Conservation (phyloP, 73 alveolate genomes). For the Paramecium tetraurelia region DNA sequence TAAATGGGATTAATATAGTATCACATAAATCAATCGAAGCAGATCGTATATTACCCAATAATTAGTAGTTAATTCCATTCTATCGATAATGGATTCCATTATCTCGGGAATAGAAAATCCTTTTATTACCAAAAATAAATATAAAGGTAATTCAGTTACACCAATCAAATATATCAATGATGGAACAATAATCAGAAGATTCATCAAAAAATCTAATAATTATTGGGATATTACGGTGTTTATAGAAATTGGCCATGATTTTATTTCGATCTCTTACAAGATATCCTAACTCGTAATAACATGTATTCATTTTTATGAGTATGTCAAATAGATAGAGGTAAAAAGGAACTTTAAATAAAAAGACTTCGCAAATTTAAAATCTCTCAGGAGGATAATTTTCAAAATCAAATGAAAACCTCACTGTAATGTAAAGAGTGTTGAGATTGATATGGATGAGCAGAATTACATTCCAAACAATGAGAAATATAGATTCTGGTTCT, state of each 20-base stretch:
- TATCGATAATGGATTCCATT: background rate
- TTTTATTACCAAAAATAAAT: background rate
- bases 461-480: background rate
- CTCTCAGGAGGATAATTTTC: background rate
- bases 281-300: slow-evolving; percentile 26
- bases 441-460: background rate
- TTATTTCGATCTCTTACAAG: background rate
- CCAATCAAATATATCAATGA: background rate
- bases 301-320: background rate
- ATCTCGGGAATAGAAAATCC: background rate
- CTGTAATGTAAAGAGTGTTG: background rate
- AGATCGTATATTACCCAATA: background rate
- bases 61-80: slow-evolving; percentile 22
- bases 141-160: background rate
- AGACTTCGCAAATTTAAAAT: background rate
- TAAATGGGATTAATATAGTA: background rate
- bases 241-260: background rate
- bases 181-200: background rate
- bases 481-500: background rate
- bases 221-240: background rate
- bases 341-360: background rate
- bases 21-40: background rate
- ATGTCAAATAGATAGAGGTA: background rate
- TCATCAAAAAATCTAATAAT: background rate
- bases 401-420: slow-evolving; percentile 8